Evolutionary conservation across 1,139 yeast genomes (phyloP), one percentile per base, ranked within the genome.

Genomic region (Geotrichum bryndzae): DNA sequence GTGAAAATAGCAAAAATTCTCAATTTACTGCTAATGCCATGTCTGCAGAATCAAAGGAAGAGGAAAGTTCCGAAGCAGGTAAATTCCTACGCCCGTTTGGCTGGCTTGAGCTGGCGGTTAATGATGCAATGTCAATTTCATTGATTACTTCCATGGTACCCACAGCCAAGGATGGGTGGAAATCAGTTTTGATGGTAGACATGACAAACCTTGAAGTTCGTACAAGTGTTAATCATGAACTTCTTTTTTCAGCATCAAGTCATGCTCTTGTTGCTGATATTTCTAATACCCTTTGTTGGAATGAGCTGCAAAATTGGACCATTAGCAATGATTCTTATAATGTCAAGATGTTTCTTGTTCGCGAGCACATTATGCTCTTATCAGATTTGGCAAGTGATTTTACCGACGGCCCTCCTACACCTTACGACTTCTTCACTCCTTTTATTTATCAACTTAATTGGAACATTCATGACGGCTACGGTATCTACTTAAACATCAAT

Each of bases 221-320:
- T 59, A 80, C 97, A 0, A 88, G 96, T 60, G 95, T 94, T 0
- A 94, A 92, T 68, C 98, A 94, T 72, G 96, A 90, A 68, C 77
- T 90, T 22, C 74, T 91, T 13, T 82, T 88, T 66, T 76, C 81
- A 15, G 90, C 96, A 0, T 82, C 83, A 51, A 75, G 78, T 8
- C 94, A 89, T 69, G 73, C 72, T 0, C 63, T 90, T 3, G 74
- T 77, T 27, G 85, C 87, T 1, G 82, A 82, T 48, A 77, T 88
- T 38, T 85, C 87, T 0, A 84, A 82, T 65, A 97, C 98, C 0
- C 74, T 89, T 51, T 75, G 81, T 63, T 92, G 97, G 97, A 90
- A 92, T 72, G 94, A 90, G 1, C 77, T 80, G 60, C 85, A 90
- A 31, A 75, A 74, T 0, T 94, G 97, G 97, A 72, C 70, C 0